Evolutionary conservation across 2,329 filamentous ascomycete genomes (phyloP).

Genomic region (Cyphellophora attinorum): DNA sequence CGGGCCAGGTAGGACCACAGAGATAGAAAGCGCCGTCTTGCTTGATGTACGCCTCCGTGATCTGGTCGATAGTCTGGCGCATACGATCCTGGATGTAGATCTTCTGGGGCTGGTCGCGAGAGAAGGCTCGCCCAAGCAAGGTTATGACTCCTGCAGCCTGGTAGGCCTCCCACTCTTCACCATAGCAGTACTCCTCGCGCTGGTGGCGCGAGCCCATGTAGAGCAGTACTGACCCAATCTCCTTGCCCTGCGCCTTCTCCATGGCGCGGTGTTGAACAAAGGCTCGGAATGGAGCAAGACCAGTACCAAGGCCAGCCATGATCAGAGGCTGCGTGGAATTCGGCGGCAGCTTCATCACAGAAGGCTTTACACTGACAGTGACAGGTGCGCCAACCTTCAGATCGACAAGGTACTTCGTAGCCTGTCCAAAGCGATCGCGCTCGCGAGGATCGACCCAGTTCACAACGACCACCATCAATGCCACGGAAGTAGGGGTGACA

Average conservation of each 20-base stretch:
- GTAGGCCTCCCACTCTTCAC: constrained; percentile 98
- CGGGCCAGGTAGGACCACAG: constrained; percentile 95
- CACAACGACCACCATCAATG: constrained; percentile 94
- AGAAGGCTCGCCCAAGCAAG: constrained; percentile 85
- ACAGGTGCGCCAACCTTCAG: constrained; percentile 68
- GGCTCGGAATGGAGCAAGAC: constrained; percentile 95
- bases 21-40: constrained; percentile 93
- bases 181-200: constrained; percentile 96
- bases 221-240: constrained; percentile 83
- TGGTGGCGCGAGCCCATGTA: constrained; percentile 97
- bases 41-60: constrained; percentile 75
- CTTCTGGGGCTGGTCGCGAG: constrained; percentile 92
- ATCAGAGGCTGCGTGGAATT: constrained; percentile 87
- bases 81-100: constrained; percentile 99
- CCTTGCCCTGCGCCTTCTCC: constrained; percentile 94
- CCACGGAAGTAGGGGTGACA: constrained; percentile 79
- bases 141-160: constrained; percentile 92
- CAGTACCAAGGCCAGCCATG: constrained; percentile 98
- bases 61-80: constrained; percentile 74
- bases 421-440: constrained; percentile 83
- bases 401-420: constrained; percentile 75
- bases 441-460: constrained; percentile 86
- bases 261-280: constrained; percentile 97
- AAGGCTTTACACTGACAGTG: constrained; percentile 92
- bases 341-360: constrained; percentile 94